A percentile compares a stretch with the other conserved stretches of the same genome.
Conservation (phyloP, 2,329 filamentous ascomycete species). For the Cytospora leucostoma region DNA sequence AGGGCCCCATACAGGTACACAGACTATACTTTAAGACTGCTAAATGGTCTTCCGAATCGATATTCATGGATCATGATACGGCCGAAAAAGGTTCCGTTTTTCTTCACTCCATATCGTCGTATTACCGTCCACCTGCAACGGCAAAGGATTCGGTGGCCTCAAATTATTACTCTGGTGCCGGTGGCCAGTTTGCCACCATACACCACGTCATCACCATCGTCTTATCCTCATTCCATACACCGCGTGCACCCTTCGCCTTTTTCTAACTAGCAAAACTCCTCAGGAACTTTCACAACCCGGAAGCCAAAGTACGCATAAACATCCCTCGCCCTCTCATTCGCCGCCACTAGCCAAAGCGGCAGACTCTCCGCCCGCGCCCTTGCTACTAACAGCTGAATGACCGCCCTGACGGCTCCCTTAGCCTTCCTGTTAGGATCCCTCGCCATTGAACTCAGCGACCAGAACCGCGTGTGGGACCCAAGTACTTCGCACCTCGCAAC, state of each 20-base stretch:
- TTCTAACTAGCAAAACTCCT: background rate
- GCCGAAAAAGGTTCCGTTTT: no score
- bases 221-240: background rate
- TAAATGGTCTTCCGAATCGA: no score
- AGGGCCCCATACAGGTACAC: no score
- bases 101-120: no score
- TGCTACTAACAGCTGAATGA: slow-evolving; percentile 6
- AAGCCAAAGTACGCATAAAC: slow-evolving; percentile 17
- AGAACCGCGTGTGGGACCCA: background rate
- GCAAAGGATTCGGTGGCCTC: no score
- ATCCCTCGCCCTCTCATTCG: slow-evolving; percentile 7
- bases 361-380: background rate
- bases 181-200: slow-evolving; percentile 16
- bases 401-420: slow-evolving; percentile 15
- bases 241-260: background rate
- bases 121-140: no score
- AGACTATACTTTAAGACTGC: no score
- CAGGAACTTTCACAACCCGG: slow-evolving; percentile 10
- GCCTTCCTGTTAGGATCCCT: slow-evolving; percentile 11
- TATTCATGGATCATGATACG: no score
- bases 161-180: no score
- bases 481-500: background rate
- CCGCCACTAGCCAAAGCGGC: slow-evolving; percentile 13
- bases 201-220: slow-evolving; percentile 7
- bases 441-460: slow-evolving; percentile 13